Evolutionary conservation across 768 basidiomycete species (phyloP), one percentile per base, ranked within the genome.

Genomic region (Leccinum boreale): DNA sequence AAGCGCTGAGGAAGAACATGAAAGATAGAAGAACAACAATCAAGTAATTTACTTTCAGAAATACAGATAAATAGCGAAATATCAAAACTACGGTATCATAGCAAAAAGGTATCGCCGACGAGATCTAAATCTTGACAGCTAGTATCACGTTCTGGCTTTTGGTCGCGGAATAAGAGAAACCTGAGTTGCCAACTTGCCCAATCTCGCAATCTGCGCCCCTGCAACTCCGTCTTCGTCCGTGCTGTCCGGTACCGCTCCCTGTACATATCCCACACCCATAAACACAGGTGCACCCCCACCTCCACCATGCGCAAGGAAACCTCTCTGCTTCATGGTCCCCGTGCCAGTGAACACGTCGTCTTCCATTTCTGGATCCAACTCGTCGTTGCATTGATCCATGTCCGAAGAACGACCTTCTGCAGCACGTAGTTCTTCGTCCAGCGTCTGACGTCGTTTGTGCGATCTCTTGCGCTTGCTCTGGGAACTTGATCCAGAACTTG

Each of bases 221-320:
- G 3, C 5, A 21, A 29, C n/a, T 45, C 7, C 45, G 6, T 29
- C 46, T 26, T 66, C 65, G 53, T 62, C 67, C 39, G 33, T 58
- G 42, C 60, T 71, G 12, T 65, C 70, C 8, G 70, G 67, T 17
- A 75, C 72, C 1, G 71, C 84, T n/a, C 81, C 86, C 46, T 80
- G 79, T 5, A 87, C 80, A 63, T 86, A 86, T 4, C 87, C 88
- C 26, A 76, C 80, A 8, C 84, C 86, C 83, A 90, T 85, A 57
- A 84, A 83, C 11, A 92, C 85, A 1, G 89, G 85, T 1, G 67
- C 57, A 1, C 90, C 90, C 23, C 85, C 89, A 10, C 80, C 89
- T 1, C 90, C 90, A 12, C 90, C 90, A 64, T 83, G 85, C 4
- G 87, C 85, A 21, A 91, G 74, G 60, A 90, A 92, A 2, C 87